Evolutionary conservation across 2,329 filamentous ascomycete genomes (phyloP).

Genomic region (Ilyonectria robusta): DNA sequence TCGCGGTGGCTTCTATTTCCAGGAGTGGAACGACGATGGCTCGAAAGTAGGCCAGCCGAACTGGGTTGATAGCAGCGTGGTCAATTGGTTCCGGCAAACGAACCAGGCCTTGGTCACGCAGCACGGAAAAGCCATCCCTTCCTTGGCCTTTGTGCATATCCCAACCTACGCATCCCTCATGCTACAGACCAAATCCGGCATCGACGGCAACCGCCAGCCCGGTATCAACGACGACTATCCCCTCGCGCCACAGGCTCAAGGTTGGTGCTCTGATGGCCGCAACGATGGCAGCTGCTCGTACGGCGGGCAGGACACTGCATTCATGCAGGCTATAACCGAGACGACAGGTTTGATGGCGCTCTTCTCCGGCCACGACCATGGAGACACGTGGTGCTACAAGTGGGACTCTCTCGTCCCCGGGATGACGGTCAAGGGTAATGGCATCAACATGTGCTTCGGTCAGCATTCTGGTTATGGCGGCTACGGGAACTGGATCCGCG

Average conservation of each 20-base stretch:
- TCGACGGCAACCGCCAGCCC: slow-evolving; percentile 57
- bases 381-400: slow-evolving; percentile 70
- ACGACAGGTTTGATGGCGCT: slow-evolving; percentile 70
- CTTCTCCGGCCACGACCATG: slow-evolving; percentile 78
- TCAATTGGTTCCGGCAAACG: slow-evolving; percentile 59
- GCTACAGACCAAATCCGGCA: slow-evolving; percentile 43
- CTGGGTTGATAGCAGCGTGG: slow-evolving; percentile 62
- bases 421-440: slow-evolving; percentile 57
- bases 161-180: slow-evolving; percentile 52
- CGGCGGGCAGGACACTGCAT: slow-evolving; percentile 68
- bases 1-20: slow-evolving; percentile 68
- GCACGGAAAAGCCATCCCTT: slow-evolving; percentile 56
- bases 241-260: slow-evolving; percentile 58
- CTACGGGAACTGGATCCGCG: slow-evolving; percentile 75
- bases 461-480: slow-evolving; percentile 80
- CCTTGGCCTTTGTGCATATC: slow-evolving; percentile 66
- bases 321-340: slow-evolving; percentile 73
- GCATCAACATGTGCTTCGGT: slow-evolving; percentile 69
- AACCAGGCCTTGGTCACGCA: slow-evolving; percentile 48
- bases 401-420: slow-evolving; percentile 67
- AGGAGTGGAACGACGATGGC: slow-evolving; percentile 38
- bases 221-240: slow-evolving; percentile 63
- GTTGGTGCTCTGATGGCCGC: slow-evolving; percentile 59
- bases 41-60: slow-evolving; percentile 48
- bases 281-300: slow-evolving; percentile 56